Base-by-base conservation (phyloP, 352 stramenopile species). In the Aphanomyces invadans region DNA sequence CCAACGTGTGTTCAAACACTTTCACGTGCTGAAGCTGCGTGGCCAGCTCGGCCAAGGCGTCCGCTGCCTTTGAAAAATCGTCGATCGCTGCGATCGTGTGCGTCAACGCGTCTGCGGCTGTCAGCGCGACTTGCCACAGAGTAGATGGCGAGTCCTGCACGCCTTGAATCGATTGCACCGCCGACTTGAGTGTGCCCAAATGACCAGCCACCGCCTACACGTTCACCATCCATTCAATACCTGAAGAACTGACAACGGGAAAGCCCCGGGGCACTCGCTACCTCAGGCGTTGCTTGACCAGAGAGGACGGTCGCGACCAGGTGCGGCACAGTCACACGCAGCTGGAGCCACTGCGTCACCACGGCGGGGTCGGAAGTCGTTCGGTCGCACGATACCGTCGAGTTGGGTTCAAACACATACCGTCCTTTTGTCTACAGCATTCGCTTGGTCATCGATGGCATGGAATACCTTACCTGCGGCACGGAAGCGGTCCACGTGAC, bases 381-480 rank as follows among this genome's bases (percentile, higher is more conserved):
- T 36, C 83, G 80, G 70, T 94, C 85, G 46, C 76, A 88, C 45
- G 90, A 80, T 10, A 80, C 70, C 17, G 90, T 78, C 45, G 73
- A 64, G 1, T 62, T 57, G 4, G 44, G 49, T 49, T 87, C 76
- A 12, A 67, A 63, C 0, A 74, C 64, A 65, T 90, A 92, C 32
- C 70, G 71, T 38, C 75, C 71, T 3, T 73, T 63, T 0, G 73
- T 71, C 2, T 74, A 57, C 2, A 88, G 71, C 11, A 76, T 71
- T 2, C 70, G 56, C 26, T 75, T 44, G 28, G 73, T 66, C 29
- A 19, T 19, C n/a, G n/a, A n/a, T n/a, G n/a, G n/a, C 23, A 33
- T 55, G 48, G 5, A 26, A 4, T 7, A 28, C 4, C 10, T 5
- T 57, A 39, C 55, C 36, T 36, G 15, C 10, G n/a, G 25, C 11